Conservation (phyloP, 2,329 filamentous ascomycete genomes). For the Mycosphaerelloides madeirae region DNA sequence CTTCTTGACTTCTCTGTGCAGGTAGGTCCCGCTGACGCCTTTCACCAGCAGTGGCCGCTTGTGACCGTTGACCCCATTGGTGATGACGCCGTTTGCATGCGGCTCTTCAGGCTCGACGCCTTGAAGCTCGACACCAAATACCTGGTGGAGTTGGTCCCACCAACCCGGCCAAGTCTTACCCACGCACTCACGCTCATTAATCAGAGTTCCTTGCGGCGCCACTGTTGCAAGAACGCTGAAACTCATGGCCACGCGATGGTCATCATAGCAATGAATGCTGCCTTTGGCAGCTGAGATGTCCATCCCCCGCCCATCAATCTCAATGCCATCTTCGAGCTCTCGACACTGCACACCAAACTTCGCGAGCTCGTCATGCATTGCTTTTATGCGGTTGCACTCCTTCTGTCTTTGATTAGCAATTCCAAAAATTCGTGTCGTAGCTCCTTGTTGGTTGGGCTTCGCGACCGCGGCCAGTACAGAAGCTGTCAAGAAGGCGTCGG, state of each 20-base stretch:
- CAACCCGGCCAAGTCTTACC: constrained; percentile 98
- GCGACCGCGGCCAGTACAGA: constrained; percentile 90
- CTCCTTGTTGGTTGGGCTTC: constrained; percentile 56
- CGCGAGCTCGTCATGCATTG: constrained; percentile 89
- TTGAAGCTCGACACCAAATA: constrained; percentile 71
- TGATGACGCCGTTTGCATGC: constrained; percentile 20
- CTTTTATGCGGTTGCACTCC: constrained; percentile 92
- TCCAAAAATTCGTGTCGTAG: constrained; percentile 77
- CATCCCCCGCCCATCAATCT: constrained; percentile 57
- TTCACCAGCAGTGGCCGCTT: constrained; percentile 16
- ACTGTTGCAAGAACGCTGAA: constrained; percentile 82
- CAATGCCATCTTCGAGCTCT: constrained; percentile 92
- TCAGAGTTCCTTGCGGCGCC: constrained; percentile 65
- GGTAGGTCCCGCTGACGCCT: constrained; percentile 29
- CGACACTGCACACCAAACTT: constrained; percentile 86
- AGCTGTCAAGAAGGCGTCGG: constrained; percentile 93
- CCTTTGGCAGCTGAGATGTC: constrained; percentile 53
- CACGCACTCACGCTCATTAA: constrained; percentile 86
- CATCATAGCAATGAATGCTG: constrained; percentile 88
- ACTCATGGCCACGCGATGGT: constrained; percentile 97
- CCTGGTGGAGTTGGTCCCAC: constrained; percentile 83
- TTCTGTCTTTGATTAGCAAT: constrained; percentile 98
- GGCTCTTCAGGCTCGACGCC: constrained; percentile 58
- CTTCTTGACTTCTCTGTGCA: constrained; percentile 41
- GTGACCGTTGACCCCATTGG: constrained; percentile 36